These are phyloP conservation scores for Thuja plicata DNA, from an alignment of 83 land plant species.

Conservation along the genomic window DNA sequence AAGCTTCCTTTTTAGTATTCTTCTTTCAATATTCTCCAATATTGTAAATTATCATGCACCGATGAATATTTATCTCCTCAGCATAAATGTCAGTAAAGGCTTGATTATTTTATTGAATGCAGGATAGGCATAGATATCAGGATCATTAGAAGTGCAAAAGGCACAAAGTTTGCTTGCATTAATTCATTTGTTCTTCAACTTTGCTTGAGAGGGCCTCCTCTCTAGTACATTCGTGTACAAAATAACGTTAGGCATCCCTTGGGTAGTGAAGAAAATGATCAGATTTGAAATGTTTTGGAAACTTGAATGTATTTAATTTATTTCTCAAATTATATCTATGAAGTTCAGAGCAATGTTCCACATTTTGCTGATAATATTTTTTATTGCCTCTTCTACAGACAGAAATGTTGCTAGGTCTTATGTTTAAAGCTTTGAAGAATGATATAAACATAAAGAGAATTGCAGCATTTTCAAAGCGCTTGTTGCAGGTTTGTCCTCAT, in stretches of 20 bases:
- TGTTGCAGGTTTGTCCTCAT: slow-evolving; percentile 65
- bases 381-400: slow-evolving; percentile 39
- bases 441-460: slow-evolving; percentile 84
- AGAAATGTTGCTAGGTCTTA: slow-evolving; percentile 88
- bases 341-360: background rate
- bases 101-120: background rate
- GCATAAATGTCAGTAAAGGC: background rate
- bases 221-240: background rate
- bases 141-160: background rate
- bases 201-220: background rate
- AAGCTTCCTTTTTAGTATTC: background rate
- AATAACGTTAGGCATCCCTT: background rate
- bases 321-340: background rate
- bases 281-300: background rate
- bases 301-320: background rate
- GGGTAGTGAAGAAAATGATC: background rate
- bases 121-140: background rate
- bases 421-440: slow-evolving; percentile 80
- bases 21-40: background rate
- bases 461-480: slow-evolving; percentile 83
- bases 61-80: background rate
- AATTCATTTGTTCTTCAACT: background rate
- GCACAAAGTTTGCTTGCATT: background rate
- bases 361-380: background rate
- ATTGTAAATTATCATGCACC: background rate